Conservation (phyloP, 331 rosid genomes). For the Rosa hybrid region DNA sequence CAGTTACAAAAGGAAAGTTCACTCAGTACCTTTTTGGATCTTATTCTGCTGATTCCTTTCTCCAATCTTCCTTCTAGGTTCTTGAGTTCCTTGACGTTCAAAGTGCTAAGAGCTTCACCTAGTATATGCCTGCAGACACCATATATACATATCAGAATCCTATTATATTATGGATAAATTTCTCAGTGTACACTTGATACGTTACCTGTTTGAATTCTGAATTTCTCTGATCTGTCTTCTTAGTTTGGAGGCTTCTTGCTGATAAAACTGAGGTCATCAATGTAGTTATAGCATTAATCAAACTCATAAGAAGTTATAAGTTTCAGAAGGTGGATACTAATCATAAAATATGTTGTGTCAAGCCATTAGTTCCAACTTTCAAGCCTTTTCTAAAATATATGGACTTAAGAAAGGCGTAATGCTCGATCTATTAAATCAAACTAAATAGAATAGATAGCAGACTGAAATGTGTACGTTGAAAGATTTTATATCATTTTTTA, state of each 20-base stretch:
- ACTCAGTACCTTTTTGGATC: slow-evolving; percentile 74
- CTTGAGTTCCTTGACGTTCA: slow-evolving; percentile 81
- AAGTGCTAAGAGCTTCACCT: slow-evolving; percentile 80
- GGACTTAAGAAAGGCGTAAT: not conserved
- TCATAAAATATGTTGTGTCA: not conserved
- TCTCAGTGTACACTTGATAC: not conserved
- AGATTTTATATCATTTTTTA: not conserved
- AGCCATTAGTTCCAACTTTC: not conserved
- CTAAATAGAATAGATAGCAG: not conserved
- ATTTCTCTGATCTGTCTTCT: slow-evolving; percentile 83
- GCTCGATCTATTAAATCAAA: not conserved
- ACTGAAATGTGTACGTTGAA: not conserved
- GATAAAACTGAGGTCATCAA: slow-evolving; percentile 68
- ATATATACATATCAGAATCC: not conserved
- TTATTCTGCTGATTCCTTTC: slow-evolving; percentile 86
- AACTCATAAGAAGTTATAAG: not conserved
- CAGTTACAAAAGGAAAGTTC: not conserved
- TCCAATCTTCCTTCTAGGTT: slow-evolving; percentile 89
- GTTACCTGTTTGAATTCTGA: slow-evolving; percentile 76
- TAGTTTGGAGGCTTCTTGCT: slow-evolving; percentile 85
- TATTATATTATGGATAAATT: not conserved
- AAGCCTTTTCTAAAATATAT: not conserved
- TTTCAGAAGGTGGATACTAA: slow-evolving; percentile 2
- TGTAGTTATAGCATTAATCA: slow-evolving; percentile 2
- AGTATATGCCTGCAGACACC: slow-evolving; percentile 64